Conservation (phyloP, 73 alveolate species). For the Tetrahymena borealis region DNA sequence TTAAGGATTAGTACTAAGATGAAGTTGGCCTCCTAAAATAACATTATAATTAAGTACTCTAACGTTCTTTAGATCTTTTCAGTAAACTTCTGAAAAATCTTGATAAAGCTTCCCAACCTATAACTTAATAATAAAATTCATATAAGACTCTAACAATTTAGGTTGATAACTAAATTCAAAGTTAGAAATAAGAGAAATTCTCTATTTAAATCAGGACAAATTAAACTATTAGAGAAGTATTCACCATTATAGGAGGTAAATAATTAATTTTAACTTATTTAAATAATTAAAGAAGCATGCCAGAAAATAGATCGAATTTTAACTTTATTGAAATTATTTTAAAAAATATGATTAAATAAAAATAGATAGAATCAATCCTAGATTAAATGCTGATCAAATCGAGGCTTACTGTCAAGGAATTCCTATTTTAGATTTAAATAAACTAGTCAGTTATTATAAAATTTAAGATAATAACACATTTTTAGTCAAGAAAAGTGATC, state of each 20-base stretch:
- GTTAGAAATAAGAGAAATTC: background rate
- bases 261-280: too few relatives aligned
- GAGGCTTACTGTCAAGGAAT: background rate
- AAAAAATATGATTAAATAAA: background rate
- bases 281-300: too few relatives aligned
- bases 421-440: background rate
- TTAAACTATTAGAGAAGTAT: background rate
- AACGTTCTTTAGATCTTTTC: background rate
- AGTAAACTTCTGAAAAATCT: background rate
- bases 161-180: background rate
- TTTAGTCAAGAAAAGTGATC: background rate
- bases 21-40: background rate
- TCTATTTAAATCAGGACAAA: background rate
- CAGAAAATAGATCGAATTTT: too few relatives aligned
- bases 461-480: background rate
- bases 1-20: background rate
- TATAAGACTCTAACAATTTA: background rate
- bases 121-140: too few relatives aligned
- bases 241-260: background rate
- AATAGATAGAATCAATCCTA: background rate
- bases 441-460: background rate
- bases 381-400: background rate
- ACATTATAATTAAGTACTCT: background rate
- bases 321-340: background rate
- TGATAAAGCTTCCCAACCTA: too few relatives aligned